Base-by-base conservation (phyloP, 495 filamentous ascomycete species). In the Penicillium maclennaniae region DNA sequence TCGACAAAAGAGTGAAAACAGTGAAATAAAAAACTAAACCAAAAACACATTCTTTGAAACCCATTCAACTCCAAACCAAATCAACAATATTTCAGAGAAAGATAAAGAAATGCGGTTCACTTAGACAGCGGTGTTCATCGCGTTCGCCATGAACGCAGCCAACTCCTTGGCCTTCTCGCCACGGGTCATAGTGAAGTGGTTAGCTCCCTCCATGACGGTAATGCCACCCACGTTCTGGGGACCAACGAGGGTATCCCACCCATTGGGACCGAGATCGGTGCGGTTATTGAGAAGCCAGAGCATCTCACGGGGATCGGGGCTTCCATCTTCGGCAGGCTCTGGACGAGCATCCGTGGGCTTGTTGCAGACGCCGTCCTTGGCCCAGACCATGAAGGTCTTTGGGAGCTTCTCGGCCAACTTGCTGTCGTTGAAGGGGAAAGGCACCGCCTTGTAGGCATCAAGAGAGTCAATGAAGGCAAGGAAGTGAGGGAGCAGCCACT, bases 401-500 rank as follows among this genome's bases (percentile, higher is more conserved):
- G 87, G 84, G 6, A 70, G 57, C 28, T 69, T 70, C 3, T 65
- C 62, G 3, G 61, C 60, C 49, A 78, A 81, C 36, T 82, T 73
- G 0, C 50, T 61, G 15, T 73, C 67, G 15, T 61, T 36, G 55
- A 67, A 69, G 1, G 71, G 69, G 59, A 77, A 67, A 0, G 69
- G 63, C 5, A 68, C 50, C 12, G 79, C 76, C 25, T 82, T 85
- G 70, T 93, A 95, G 40, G 83, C 85, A 53, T 84, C 84, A 23
- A 93, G 72, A 1, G 86, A 85, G 41, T 83, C 80, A 55, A 93
- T 87, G 40, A 87, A 87, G 17, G 87, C 82, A 3, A 82, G 72
- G 71, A 95, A 95, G 69, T 95, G 90, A 43, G 89, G 89, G 0
- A 93, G 81, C 5, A 95, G 80, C 90, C 90, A 95, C 8, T 73